Evolutionary conservation across 129 eudicot species (phyloP).

Genomic region (Centaurea solstitialis): DNA sequence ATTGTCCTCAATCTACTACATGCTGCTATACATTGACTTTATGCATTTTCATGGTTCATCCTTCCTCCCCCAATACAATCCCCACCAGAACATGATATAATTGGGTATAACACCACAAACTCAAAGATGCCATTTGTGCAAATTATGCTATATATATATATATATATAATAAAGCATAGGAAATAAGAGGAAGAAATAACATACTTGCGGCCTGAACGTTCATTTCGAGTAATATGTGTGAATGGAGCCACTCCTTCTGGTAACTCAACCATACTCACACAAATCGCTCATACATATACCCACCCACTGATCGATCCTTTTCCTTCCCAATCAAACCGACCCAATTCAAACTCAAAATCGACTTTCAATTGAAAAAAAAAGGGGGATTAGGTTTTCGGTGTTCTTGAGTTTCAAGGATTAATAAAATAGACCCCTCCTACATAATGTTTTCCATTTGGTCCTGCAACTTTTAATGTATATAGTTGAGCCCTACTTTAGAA

Average conservation of each 20-base stretch:
- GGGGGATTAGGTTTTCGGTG: too few species aligned
- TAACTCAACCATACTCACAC: slow-evolving; percentile 35
- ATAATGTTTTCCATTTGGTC: too few species aligned
- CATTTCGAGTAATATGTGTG: slow-evolving; percentile 61
- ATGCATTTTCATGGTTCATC: not conserved
- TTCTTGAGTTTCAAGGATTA: too few species aligned
- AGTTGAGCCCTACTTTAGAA: too few species aligned
- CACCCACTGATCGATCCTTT: too few species aligned
- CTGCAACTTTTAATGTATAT: too few species aligned
- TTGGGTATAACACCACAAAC: not conserved
- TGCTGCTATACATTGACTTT: too few species aligned
- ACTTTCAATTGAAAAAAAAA: too few species aligned
- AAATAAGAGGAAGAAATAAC: slow-evolving; percentile 24
- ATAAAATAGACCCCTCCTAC: too few species aligned
- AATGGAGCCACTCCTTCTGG: slow-evolving; percentile 57
- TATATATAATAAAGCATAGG: slow-evolving; percentile 2
- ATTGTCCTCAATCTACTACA: not conserved
- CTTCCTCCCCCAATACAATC: not conserved
- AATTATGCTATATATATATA: not conserved
- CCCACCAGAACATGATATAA: not conserved
- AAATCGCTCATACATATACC: too few species aligned
- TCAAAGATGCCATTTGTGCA: not conserved
- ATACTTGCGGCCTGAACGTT: slow-evolving; percentile 63
- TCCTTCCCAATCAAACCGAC: too few species aligned
- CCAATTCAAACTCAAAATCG: too few species aligned